phyloP scores from a whole-genome alignment of 2,329 filamentous ascomycete genomes.

The Colletotrichum musicola region DNA sequence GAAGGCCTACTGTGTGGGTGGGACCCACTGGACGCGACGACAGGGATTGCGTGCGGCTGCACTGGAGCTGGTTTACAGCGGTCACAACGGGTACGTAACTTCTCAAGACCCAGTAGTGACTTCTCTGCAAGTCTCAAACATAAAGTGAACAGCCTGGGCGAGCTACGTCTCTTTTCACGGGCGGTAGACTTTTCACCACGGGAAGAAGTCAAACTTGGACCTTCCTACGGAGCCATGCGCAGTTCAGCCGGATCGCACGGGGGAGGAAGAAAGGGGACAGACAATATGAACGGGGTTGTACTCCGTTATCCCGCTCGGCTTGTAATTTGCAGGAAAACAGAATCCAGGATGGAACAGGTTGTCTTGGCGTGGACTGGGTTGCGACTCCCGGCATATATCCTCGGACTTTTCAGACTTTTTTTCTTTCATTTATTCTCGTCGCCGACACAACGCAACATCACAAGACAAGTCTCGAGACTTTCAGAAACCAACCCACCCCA shows the following conservation, averaged over 20 bases:
- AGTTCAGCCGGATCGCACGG: neutral
- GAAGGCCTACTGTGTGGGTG: neutral
- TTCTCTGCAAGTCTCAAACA: too few species aligned
- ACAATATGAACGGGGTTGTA: neutral
- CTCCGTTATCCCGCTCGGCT: neutral
- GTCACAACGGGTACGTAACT: too few species aligned
- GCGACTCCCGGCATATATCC: neutral
- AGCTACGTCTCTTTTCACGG: neutral
- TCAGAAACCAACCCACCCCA: too few species aligned
- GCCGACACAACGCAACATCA: neutral
- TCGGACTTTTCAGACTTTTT: neutral
- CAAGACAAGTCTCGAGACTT: neutral
- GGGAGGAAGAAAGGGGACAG: neutral
- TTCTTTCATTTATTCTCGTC: neutral
- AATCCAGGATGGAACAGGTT: conserved; percentile 15
- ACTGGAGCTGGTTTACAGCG: neutral
- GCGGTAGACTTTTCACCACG: neutral
- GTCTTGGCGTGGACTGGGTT: conserved; percentile 12
- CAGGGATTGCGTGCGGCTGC: neutral
- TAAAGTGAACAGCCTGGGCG: too few species aligned
- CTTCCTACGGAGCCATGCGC: neutral
- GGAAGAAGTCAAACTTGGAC: conserved; percentile 7
- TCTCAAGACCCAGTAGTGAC: too few species aligned
- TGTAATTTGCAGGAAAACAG: conserved; percentile 11
- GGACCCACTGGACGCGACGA: neutral